phyloP scores from a whole-genome alignment of 768 basidiomycete genomes.

The Lentinula edodes region DNA sequence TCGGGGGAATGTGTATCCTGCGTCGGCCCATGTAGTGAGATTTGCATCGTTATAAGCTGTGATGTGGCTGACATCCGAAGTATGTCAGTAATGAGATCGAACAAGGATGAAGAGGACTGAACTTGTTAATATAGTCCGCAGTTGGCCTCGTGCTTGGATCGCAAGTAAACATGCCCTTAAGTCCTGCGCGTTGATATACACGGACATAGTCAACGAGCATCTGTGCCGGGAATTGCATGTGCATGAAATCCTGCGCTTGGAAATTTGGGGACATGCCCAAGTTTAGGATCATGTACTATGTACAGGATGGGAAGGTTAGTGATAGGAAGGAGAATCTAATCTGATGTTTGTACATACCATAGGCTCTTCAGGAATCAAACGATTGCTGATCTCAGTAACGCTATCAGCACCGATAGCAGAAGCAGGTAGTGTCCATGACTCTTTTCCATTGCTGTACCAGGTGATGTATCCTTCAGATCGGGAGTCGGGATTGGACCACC shows the following conservation, averaged over 20 bases:
- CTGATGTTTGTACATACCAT: slow-evolving; percentile 53
- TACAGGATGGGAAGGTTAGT: slow-evolving; percentile 5
- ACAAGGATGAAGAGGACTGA: slow-evolving; percentile 11
- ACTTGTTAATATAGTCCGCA: slow-evolving; percentile 69
- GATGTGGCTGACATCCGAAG: slow-evolving; percentile 27
- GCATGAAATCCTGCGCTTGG: slow-evolving; percentile 64
- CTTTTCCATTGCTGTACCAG: slow-evolving; percentile 66
- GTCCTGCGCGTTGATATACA: slow-evolving; percentile 74
- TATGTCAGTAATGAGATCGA: slow-evolving; percentile 3
- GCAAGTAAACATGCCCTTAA: slow-evolving; percentile 70
- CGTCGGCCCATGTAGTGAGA: slow-evolving; percentile 78
- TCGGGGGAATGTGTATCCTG: slow-evolving; percentile 69
- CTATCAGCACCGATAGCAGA: slow-evolving; percentile 65
- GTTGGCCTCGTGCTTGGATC: slow-evolving; percentile 79
- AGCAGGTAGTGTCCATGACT: slow-evolving; percentile 70
- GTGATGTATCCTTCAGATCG: slow-evolving; percentile 73
- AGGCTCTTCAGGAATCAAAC: slow-evolving; percentile 87
- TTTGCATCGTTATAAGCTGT: slow-evolving; percentile 73
- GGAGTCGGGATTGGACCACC: slow-evolving; percentile 67
- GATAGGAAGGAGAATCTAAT: background rate
- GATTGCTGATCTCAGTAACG: slow-evolving; percentile 47
- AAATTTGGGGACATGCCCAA: slow-evolving; percentile 76
- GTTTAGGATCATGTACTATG: slow-evolving; percentile 79
- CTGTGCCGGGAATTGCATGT: slow-evolving; percentile 70
- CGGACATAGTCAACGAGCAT: slow-evolving; percentile 91